Base-by-base conservation (phyloP, 805 yeast species). In the Wickerhamiella galacta region DNA sequence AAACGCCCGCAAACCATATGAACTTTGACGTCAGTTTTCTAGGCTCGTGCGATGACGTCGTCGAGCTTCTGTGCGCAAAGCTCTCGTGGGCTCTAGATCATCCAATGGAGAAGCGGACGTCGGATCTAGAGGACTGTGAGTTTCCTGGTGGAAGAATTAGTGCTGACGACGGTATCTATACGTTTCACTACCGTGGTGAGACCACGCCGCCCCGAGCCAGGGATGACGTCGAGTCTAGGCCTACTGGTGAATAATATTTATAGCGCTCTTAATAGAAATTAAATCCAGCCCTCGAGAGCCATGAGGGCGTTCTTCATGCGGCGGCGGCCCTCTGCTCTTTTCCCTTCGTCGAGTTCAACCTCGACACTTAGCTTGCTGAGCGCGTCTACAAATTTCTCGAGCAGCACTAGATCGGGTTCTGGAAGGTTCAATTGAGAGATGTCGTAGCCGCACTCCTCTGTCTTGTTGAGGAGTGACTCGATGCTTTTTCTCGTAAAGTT, bases 371-470 rank as follows among this genome's bases (percentile, higher is more conserved):
- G 64, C 45, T 90, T 65, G 25, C 90, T 75, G 30, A 87, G 60
- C 2, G 92, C 74, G 47, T 83, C 93, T 3, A 87, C 78, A 31
- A 87, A 71, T 53, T 81, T 73, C 48, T 87, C 95, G 27, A 87
- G 61, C 25, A 85, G 61, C 45, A 70, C 75, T 43, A 78, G 76
- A 47, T 83, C 94, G 38, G 75, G 75, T 0, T 65, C 56, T 7
- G 87, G 83, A 41, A 83, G 62, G 24, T 76, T 78, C 37, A 85
- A 56, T 33, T 70, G 70, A 26, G 73, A 70, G 49, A 83, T 79
- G 43, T 81, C 90, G 34, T 43, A 43, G 6, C 41, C 35, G 9
- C 17, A 8, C 11, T 39, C 31, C n/a, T 43, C 47, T 39, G 57
- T 41, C 20, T 41, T 12, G 11, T 36, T 38, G 34, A 53, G 33